Evolutionary conservation across 73 alveolate species (phyloP), one percentile per base, ranked within the genome.

Genomic region (Stentor roeselii): DNA sequence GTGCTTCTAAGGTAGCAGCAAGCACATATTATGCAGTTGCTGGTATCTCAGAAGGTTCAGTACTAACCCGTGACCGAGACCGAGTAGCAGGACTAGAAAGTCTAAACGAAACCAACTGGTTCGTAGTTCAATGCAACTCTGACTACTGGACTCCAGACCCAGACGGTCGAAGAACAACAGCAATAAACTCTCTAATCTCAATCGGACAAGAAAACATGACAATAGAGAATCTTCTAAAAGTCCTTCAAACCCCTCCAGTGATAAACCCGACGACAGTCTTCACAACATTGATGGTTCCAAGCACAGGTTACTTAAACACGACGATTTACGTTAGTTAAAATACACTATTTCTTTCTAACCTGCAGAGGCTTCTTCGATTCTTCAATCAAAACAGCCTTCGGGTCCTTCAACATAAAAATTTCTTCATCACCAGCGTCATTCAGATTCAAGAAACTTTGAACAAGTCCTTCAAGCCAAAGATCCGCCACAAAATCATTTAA

Each of bases 141-240:
- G 84, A 76, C 31, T 77, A n/a, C 31, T 76, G 84, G 84, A 36
- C 34, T 67, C 27, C 14, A 2, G 84, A 76, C 31, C 60, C 84
- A 76, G 60, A 76, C 3, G 75, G 36, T 36, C 31, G 84, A 76
- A 37, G 75, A 2, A n/a, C 76, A n/a, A 39, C 75, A 21, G 84
- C 84, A 15, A 36, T 37, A n/a, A 21, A 76, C 36, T 31, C 31
- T 14, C 14, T 76, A 6, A 77, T 34, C 75, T 34, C 75, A 15
- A 76, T 76, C 2, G 84, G 84, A 31, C 84, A 76, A 31, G 76
- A 31, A 1, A 39, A 76, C 3, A 76, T 76, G 77, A 37, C 11
- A 34, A 31, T 76, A 0, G 75, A 76, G 36, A 21, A 36, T 15
- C 60, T 76, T 0, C 27, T 37, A 11, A 77, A 38, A 14, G 84